Percentiles rank a stretch among this genome's conserved stretches.
These are phyloP conservation scores for Triticum dicoccoides DNA, from an alignment of 176 grass and related monocot genomes.

Conservation along the genomic window DNA sequence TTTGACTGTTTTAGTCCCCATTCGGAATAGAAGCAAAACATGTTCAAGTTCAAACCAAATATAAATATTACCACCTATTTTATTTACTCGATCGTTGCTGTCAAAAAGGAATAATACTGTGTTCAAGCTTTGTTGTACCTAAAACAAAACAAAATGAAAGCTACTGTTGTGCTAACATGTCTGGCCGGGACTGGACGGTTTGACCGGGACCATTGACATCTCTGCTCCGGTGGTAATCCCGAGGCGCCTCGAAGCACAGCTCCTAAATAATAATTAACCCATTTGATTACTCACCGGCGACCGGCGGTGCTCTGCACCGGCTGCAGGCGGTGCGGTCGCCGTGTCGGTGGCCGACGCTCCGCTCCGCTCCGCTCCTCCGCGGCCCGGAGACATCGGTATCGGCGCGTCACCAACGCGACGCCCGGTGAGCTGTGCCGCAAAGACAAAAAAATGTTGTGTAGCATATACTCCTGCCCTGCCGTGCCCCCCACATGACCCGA, in stretches of 20 bases:
- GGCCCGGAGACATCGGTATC: neutral
- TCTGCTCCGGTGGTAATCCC: conserved; percentile 28
- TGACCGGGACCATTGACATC: conserved; percentile 44
- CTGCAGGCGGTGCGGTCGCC: conserved; percentile 32
- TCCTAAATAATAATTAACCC: neutral
- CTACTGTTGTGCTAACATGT: neutral
- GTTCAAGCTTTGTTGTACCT: neutral
- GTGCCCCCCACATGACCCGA: conserved; percentile 11
- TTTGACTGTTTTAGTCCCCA: neutral
- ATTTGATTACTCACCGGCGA: neutral
- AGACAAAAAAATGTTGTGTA: conserved; percentile 8
- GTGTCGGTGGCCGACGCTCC: conserved; percentile 61
- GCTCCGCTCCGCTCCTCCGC: neutral
- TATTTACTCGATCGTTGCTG: neutral
- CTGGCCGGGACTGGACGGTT: conserved; percentile 4
- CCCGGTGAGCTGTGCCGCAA: conserved; percentile 32
- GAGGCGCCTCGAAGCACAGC: neutral
- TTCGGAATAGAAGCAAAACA: neutral
- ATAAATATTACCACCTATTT: neutral
- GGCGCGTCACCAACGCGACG: neutral
- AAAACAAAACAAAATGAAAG: neutral
- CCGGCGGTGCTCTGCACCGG: neutral
- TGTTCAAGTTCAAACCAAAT: neutral
- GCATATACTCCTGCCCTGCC: neutral
- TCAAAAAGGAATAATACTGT: neutral